Percentiles rank a stretch among this genome's conserved stretches.
phyloP scores from a whole-genome alignment of 225 moss, liverwort and hornwort genomes.

The Pseudoscleropodium purum region DNA sequence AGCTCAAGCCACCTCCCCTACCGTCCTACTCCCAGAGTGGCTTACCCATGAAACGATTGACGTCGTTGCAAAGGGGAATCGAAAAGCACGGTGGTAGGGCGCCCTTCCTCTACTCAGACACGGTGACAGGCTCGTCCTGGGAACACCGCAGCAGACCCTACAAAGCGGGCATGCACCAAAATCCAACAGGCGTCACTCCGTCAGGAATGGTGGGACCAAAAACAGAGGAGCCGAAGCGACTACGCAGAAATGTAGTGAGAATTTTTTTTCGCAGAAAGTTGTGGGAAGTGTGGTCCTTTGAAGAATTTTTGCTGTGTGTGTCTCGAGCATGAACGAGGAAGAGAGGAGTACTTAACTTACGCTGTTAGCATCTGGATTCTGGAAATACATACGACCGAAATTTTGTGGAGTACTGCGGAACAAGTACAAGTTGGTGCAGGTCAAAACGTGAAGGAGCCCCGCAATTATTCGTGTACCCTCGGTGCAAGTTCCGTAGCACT shows the following conservation, averaged over 20 bases:
- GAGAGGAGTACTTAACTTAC: not conserved
- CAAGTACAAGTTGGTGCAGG: not conserved
- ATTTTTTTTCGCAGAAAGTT: not conserved
- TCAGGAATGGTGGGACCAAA: not conserved
- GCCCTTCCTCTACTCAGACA: not conserved
- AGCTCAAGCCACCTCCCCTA: too few relatives aligned
- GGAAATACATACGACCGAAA: not conserved
- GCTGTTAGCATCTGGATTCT: not conserved
- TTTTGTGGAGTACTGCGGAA: not conserved
- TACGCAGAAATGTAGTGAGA: not conserved
- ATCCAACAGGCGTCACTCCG: not conserved
- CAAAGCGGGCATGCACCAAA: not conserved
- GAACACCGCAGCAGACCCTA: not conserved
- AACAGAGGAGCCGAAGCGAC: not conserved
- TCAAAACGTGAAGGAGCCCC: not conserved
- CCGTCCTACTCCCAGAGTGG: too few relatives aligned
- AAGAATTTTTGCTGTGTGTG: not conserved
- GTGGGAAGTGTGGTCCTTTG: not conserved
- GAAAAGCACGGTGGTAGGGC: not conserved
- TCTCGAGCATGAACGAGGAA: not conserved
- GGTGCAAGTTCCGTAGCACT: slow-evolving; percentile 1
- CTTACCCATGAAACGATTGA: too few relatives aligned
- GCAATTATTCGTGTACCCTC: not conserved
- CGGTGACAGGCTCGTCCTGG: not conserved
- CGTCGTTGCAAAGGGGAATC: not conserved